Conservation (phyloP, 306 rosid genomes). For the Casuarina glauca region DNA sequence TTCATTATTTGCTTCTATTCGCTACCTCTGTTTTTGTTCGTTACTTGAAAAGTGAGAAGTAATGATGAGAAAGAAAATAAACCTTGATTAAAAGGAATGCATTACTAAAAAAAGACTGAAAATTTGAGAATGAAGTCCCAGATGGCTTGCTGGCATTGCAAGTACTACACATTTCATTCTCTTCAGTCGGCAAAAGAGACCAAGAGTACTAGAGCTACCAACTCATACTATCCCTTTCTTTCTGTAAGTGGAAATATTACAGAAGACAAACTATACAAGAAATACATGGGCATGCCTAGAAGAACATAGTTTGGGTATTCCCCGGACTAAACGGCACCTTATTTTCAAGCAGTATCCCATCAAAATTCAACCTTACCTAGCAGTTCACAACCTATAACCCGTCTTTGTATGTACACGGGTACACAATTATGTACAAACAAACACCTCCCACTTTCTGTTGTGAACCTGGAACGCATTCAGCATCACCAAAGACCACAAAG, state of each 20-base stretch:
- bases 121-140: too few species aligned
- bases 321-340: neutral
- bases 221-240: neutral
- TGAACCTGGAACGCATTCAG: slow-evolving; percentile 10
- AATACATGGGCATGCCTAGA: neutral
- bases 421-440: neutral
- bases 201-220: too few species aligned
- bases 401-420: slow-evolving; percentile 3
- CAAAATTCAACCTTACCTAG: neutral
- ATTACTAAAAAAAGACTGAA: too few species aligned
- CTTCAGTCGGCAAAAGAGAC: too few species aligned
- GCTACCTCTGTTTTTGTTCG: too few species aligned
- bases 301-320: neutral
- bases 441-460: neutral
- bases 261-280: neutral
- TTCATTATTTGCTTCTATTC: too few species aligned
- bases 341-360: neutral
- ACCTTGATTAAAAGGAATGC: too few species aligned
- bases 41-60: too few species aligned
- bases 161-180: too few species aligned
- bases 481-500: slow-evolving; percentile 10
- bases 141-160: too few species aligned
- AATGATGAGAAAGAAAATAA: too few species aligned
- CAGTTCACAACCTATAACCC: neutral
- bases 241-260: neutral